Evolutionary conservation across 805 yeast genomes (phyloP).

Genomic region (Candida chilensis): DNA sequence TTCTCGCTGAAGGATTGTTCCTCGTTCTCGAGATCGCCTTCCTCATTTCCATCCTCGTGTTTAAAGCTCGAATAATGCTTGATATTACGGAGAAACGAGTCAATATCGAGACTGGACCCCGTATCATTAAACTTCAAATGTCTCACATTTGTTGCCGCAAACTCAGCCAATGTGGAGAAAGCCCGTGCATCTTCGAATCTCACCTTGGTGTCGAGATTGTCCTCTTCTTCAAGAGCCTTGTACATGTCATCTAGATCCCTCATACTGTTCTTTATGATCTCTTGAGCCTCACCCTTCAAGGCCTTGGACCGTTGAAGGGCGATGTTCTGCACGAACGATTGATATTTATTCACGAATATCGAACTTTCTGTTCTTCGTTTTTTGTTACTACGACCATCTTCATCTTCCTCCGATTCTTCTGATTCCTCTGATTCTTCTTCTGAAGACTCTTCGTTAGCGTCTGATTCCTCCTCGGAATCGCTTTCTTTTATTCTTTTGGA

Average conservation of each 20-base stretch:
- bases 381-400: slow-evolving; percentile 17
- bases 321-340: slow-evolving; percentile 14
- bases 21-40: slow-evolving; percentile 9
- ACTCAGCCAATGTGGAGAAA: slow-evolving; percentile 46
- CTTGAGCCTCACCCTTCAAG: slow-evolving; percentile 49
- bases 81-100: slow-evolving; percentile 32
- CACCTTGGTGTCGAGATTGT: slow-evolving; percentile 21
- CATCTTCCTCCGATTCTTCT: slow-evolving; percentile 12
- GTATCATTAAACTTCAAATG: slow-evolving; percentile 51
- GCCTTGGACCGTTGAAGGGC: slow-evolving; percentile 35
- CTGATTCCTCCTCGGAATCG: slow-evolving; percentile 1
- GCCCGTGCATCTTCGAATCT: slow-evolving; percentile 53
- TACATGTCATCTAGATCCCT: slow-evolving; percentile 37
- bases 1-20: slow-evolving; percentile 1
- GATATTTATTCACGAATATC: slow-evolving; percentile 13
- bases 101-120: slow-evolving; percentile 37
- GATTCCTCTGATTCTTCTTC: slow-evolving; percentile 1
- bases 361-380: slow-evolving; percentile 5
- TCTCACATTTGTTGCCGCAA: slow-evolving; percentile 56
- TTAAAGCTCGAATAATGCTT: slow-evolving; percentile 20
- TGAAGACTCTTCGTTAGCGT: slow-evolving; percentile 1
- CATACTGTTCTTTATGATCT: slow-evolving; percentile 34
- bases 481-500: too few relatives aligned
- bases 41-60: slow-evolving; percentile 5
- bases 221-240: slow-evolving; percentile 24